Base-by-base conservation (phyloP, 805 yeast genomes). In the Debaryomyces castellii region DNA sequence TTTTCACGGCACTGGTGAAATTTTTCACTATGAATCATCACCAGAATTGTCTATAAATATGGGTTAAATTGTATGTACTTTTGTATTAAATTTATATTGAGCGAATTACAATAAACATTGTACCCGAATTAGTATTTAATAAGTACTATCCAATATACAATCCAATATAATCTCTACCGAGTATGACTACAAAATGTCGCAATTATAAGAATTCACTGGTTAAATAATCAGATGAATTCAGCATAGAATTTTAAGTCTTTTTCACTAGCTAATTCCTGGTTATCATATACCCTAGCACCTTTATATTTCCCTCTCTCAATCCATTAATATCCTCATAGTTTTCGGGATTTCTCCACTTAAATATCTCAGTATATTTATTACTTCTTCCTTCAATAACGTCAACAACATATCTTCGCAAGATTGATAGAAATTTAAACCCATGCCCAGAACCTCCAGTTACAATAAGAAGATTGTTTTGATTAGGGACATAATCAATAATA, bases 381-480 rank as follows among this genome's bases (percentile, higher is more conserved):
- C 24, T 20, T 18, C 50, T 47, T 8, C 60, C 63, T 46, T 71
- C 69, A 16, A 73, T 39, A 30, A 59, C 59, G 46, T 64, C 62
- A 10, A 64, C 68, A 34, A 63, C 43, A 37, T 57, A 62, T 38
- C 52, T 56, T 0, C 68, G 68, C 25, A 64, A 43, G 5, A 63
- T 67, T 4, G 70, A 69, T 8, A 64, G 48, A 59, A 64, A 54
- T 49, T 66, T 64, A 52, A 66, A 66, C 0, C 63, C 69, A 53
- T 66, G 71, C 2, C 67, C 69, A 2, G 69, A 64, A 12, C 67
- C 71, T 37, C 71, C 69, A 52, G 58, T 50, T 1, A 66, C 64
- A 21, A 64, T 67, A 51, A 63, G 53, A 8, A 64, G 44, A 4
- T 57, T 57, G 16, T 59, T 53, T 34, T 56, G 57, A 4, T 48